Evolutionary conservation across 73 alveolate genomes (phyloP).

Genomic region (Symbiodinium natans): DNA sequence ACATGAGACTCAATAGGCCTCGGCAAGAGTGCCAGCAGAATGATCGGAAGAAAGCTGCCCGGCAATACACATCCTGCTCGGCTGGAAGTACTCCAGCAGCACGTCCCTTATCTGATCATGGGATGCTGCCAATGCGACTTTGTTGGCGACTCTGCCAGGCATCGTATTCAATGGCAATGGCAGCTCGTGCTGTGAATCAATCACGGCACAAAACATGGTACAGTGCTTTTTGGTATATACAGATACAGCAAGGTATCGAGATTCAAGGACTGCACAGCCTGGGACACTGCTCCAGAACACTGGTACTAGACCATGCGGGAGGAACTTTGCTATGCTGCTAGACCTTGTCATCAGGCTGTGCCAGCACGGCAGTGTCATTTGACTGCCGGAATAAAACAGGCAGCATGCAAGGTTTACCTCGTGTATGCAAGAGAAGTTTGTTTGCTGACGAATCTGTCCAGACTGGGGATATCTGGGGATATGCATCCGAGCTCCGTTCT

Average conservation of each 20-base stretch:
- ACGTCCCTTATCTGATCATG: neutral
- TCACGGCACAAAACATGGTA: slow-evolving; percentile 10
- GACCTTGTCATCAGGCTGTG: neutral
- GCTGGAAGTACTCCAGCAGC: too few relatives aligned
- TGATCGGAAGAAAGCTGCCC: neutral
- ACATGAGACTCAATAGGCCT: neutral
- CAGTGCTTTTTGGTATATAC: neutral
- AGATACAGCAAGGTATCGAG: neutral
- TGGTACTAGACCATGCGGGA: too few relatives aligned
- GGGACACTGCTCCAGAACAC: too few relatives aligned
- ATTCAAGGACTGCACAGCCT: neutral
- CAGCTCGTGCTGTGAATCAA: neutral
- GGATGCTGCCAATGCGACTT: neutral
- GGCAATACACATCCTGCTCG: too few relatives aligned
- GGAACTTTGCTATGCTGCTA: too few relatives aligned
- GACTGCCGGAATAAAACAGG: slow-evolving; percentile 10
- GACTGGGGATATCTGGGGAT: neutral
- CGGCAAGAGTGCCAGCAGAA: neutral
- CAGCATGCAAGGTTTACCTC: neutral
- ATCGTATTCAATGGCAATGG: slow-evolving; percentile 1
- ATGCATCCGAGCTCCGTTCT: too few relatives aligned
- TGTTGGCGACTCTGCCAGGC: neutral
- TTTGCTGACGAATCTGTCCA: neutral
- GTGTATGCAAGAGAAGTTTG: neutral
- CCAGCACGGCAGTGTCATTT: neutral